A percentile compares a stretch with the other conserved stretches of the same genome.
phyloP scores from a whole-genome alignment of 306 rosid genomes.

The Acacia acuminata region DNA sequence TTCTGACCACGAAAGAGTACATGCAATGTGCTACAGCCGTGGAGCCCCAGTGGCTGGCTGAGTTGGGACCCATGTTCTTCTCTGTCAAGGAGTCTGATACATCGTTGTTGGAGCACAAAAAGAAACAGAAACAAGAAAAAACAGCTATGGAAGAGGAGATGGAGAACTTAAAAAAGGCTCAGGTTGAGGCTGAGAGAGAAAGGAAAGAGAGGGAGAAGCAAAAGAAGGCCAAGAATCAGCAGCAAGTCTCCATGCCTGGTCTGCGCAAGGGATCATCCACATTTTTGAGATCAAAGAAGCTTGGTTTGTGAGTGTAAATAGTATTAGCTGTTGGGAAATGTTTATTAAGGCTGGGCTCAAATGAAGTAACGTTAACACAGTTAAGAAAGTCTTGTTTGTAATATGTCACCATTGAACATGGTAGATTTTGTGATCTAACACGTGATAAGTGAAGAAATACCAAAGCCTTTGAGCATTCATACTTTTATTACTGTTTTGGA shows the following conservation, averaged over 20 bases:
- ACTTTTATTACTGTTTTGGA: not conserved
- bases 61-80: slow-evolving; percentile 96
- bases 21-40: slow-evolving; percentile 98
- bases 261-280: slow-evolving; percentile 76
- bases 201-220: slow-evolving; percentile 59
- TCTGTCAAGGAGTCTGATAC: slow-evolving; percentile 98
- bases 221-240: slow-evolving; percentile 70
- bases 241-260: slow-evolving; percentile 78
- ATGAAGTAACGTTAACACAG: not conserved
- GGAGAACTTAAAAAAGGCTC: slow-evolving; percentile 85
- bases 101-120: slow-evolving; percentile 84
- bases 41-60: slow-evolving; percentile 98
- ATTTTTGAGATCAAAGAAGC: slow-evolving; percentile 76
- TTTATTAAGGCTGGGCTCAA: not conserved
- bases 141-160: slow-evolving; percentile 97
- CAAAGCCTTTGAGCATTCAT: not conserved
- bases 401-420: not conserved
- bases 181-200: slow-evolving; percentile 66
- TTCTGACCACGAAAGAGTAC: slow-evolving; percentile 86
- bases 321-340: slow-evolving; percentile 12
- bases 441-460: not conserved
- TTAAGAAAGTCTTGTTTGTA: slow-evolving; percentile 1
- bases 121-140: slow-evolving; percentile 86
- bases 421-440: not conserved
- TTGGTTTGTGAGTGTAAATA: slow-evolving; percentile 62